Evolutionary conservation across 2,329 filamentous ascomycete species (phyloP), one percentile per base, ranked within the genome.

Genomic region (Lachnellula arida): DNA sequence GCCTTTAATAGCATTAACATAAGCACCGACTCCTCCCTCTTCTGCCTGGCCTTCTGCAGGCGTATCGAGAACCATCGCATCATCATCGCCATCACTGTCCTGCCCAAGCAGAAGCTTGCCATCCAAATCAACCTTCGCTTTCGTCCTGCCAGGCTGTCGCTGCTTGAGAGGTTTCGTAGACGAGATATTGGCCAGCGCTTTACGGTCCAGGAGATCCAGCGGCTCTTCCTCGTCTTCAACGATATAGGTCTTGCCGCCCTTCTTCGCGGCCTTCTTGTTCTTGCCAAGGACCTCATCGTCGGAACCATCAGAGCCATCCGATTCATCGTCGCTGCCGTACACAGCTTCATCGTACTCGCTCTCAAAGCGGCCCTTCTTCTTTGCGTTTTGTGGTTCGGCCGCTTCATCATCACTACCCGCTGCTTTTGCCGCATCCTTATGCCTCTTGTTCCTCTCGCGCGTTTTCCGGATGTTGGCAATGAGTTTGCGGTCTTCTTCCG

Each of bases 301-400:
- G 9, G 82, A 84, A 56, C 84, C 81, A 55, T 83, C 85, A 1
- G 79, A 83, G 6, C 78, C 82, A 34, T 85, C 83, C 4, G 82
- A 85, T 43, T 75, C 76, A 1, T 72, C 72, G 51, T 77, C 77
- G 12, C 77, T 70, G 17, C 66, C 68, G 70, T 97, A 96, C 35
- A 99, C 83, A n/a, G 93, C 92, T 72, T 96, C 88, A 71, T 97
- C 93, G 72, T 94, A 97, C 68, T 95, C 93, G 73, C 89, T 95
- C 73, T 92, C 91, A 70, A 95, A 96, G 57, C 85, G 84, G 66
- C 81, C 76, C 69, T 81, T 80, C 54, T 75, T 72, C 63, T 75
- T 75, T 65, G 65, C 75, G 19, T 73, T 77, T 65, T 74, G 76
- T 11, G 78, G 77, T 1, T 78, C 79, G 0, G 15, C 46, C 7